Base-by-base conservation (phyloP, 495 filamentous ascomycete genomes). In the Aspergillus ellipticus region DNA sequence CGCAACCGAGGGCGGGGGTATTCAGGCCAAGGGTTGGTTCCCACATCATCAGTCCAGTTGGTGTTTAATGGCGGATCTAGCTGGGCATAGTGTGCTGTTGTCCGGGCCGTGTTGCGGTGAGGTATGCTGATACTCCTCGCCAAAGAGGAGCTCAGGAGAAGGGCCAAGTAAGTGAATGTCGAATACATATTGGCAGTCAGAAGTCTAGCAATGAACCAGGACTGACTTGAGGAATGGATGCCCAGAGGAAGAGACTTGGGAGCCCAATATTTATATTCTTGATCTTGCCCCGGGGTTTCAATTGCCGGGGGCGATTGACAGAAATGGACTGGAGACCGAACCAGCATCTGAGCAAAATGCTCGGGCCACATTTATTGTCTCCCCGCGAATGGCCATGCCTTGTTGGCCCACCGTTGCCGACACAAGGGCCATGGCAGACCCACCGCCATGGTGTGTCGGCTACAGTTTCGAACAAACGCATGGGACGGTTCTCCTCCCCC, bases 21-120 rank as follows among this genome's bases (percentile, higher is more conserved):
- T 59, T 87, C 79, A 2, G 84, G 81, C 85, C 85, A 88, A 0
- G 85, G 85, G 46, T 83, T 66, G 0, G 77, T 83, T 47, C 82
- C 83, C 3, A 84, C 82, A 49, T 82, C 67, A 29, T 77, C 74
- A 2, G 85, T 88, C 85, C 85, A 88, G 0, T 74, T 70, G 1
- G 85, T 88, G 28, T 78, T 79, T 24, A 88, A 72, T 0, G 82
- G 85, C 7, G 69, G 67, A 35, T 67, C 20, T 37, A 73, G 68
- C 4, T 58, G 51, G 2, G 61, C 55, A 54, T 75, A 75, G 6
- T 54, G 46, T 15, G 26, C 22, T 2, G 52, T 35, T 9, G 24
- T 29, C 2, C 53, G 20, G 0, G 46, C 15, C 11, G 39, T 15
- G 16, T 49, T 49, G 31, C 10, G 45, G 15, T 42, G 35, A 55